These are phyloP conservation scores for Aspergillus sergii DNA, from an alignment of 2,329 filamentous ascomycete species.

Conservation along the genomic window DNA sequence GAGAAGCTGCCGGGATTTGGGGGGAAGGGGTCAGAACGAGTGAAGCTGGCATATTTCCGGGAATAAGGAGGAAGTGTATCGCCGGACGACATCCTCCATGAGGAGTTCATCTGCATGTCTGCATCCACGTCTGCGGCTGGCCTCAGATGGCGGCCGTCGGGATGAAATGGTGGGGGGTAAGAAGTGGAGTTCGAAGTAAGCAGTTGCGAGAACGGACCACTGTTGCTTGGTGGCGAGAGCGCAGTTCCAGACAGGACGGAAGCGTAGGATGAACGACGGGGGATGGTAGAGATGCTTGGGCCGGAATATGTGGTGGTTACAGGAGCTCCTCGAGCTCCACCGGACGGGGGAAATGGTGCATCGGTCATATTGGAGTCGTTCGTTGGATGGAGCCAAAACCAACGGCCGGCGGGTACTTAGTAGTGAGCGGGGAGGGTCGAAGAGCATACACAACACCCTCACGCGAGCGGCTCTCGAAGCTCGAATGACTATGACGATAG, in stretches of 20 bases:
- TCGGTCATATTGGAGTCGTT: slow-evolving; percentile 47
- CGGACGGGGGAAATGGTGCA: slow-evolving; percentile 44
- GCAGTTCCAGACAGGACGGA: slow-evolving; percentile 60
- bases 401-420: slow-evolving; percentile 11
- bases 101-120: slow-evolving; percentile 53
- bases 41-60: slow-evolving; percentile 47
- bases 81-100: slow-evolving; percentile 47
- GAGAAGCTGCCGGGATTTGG: slow-evolving; percentile 27
- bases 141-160: slow-evolving; percentile 36
- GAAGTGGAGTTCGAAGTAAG: slow-evolving; percentile 47
- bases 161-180: slow-evolving; percentile 38
- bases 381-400: slow-evolving; percentile 19
- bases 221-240: slow-evolving; percentile 39
- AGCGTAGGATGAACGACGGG: slow-evolving; percentile 63
- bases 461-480: slow-evolving; percentile 10
- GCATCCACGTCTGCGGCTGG: slow-evolving; percentile 49
- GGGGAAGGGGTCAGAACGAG: slow-evolving; percentile 32
- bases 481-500: neutral
- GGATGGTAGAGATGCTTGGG: slow-evolving; percentile 42
- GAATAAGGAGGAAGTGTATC: slow-evolving; percentile 50
- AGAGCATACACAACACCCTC: slow-evolving; percentile 1
- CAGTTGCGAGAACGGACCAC: slow-evolving; percentile 58
- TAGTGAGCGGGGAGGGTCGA: neutral
- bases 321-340: slow-evolving; percentile 42
- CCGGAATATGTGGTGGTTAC: slow-evolving; percentile 36